Conservation (phyloP, 257 asterid species). For the Lycium ferocissimum region DNA sequence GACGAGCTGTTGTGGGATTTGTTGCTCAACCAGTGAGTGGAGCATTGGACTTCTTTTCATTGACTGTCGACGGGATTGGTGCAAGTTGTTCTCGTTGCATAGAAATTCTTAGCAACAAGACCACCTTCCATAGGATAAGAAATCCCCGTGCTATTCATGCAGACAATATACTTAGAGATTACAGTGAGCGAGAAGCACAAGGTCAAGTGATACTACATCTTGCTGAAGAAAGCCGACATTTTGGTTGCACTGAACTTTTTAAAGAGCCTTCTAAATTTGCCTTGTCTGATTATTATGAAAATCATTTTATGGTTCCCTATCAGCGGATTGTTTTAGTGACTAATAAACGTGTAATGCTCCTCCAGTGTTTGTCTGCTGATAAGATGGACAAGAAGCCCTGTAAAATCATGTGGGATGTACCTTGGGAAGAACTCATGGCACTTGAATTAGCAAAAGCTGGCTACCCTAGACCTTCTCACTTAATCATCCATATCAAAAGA, state of each 20-base stretch:
- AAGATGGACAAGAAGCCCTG: conserved; percentile 88
- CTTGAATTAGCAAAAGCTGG: conserved; percentile 97
- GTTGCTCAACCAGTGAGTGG: conserved; percentile 97
- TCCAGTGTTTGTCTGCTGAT: conserved; percentile 85
- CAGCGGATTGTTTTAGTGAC: conserved; percentile 88
- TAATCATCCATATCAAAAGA: conserved; percentile 81
- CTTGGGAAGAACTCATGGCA: conserved; percentile 89
- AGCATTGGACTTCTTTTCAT: conserved; percentile 91
- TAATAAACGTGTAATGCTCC: conserved; percentile 81
- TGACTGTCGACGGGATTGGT: conserved; percentile 97
- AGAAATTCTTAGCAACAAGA: conserved; percentile 82
- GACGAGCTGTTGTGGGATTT: conserved; percentile 92
- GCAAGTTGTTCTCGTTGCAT: conserved; percentile 98
- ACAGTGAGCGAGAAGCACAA: conserved; percentile 83
- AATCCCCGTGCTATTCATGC: conserved; percentile 91
- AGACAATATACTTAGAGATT: conserved; percentile 79
- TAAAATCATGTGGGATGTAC: conserved; percentile 98
- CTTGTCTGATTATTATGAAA: conserved; percentile 88
- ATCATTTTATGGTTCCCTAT: conserved; percentile 81
- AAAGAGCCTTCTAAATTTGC: conserved; percentile 98
- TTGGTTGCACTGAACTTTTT: conserved; percentile 96
- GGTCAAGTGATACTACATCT: conserved; percentile 97
- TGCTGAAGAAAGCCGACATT: conserved; percentile 94
- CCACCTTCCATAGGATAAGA: conserved; percentile 71
- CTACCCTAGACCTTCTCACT: conserved; percentile 70